These are phyloP conservation scores for Epithemia pelagica DNA, from an alignment of 108 stramenopile species.

Conservation along the genomic window DNA sequence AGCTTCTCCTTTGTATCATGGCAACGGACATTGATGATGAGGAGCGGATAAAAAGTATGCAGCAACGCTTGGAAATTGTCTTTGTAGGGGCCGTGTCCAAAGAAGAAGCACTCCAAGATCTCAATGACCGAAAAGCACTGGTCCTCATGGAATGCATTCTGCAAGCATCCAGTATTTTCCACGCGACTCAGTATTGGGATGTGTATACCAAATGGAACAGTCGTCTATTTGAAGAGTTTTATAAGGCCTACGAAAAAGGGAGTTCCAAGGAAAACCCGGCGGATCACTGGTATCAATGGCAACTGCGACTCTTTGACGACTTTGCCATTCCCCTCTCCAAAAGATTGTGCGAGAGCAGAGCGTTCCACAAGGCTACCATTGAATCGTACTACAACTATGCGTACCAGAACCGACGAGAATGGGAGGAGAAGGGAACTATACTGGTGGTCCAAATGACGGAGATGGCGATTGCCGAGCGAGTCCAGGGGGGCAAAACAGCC, in stretches of 20 bases:
- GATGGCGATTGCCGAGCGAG: background rate
- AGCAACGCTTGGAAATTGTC: background rate
- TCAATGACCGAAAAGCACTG: background rate
- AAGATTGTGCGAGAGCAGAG: background rate
- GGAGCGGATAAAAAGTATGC: background rate
- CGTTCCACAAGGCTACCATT: background rate
- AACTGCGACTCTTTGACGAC: background rate
- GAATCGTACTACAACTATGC: background rate
- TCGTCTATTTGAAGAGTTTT: background rate
- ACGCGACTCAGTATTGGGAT: background rate
- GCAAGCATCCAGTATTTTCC: background rate
- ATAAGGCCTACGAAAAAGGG: background rate
- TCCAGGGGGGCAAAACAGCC: no score
- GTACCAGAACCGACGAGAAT: background rate
- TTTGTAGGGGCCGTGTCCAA: background rate
- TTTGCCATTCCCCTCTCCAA: background rate
- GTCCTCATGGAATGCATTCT: background rate
- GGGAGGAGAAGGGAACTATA: background rate
- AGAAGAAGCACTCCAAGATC: conserved; percentile 6
- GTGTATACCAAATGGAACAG: conserved; percentile 1
- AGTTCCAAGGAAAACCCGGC: background rate
- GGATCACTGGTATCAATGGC: background rate
- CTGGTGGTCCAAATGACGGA: background rate
- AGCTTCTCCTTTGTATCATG: background rate
- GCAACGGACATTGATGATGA: background rate